Evolutionary conservation across 305 asterid species (phyloP).

Genomic region (Fraxinus dipetala): DNA sequence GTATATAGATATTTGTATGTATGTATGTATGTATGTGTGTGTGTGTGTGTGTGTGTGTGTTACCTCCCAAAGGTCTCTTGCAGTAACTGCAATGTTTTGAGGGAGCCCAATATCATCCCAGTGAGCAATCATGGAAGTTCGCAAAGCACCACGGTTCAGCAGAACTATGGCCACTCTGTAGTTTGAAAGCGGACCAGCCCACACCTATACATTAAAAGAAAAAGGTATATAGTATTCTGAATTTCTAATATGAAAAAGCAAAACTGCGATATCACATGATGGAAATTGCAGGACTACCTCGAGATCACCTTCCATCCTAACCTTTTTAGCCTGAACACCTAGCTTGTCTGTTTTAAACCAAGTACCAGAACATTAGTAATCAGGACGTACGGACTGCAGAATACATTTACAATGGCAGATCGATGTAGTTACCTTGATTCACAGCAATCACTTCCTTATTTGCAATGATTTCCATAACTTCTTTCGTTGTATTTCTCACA

Average conservation of each 20-base stretch:
- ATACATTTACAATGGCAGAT: background rate
- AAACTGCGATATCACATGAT: background rate
- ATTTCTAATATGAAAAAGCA: background rate
- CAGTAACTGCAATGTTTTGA: constrained; percentile 37
- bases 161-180: constrained; percentile 67
- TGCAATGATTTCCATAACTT: constrained; percentile 54
- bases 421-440: constrained; percentile 57
- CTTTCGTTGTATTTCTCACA: constrained; percentile 55
- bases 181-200: constrained; percentile 81
- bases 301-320: constrained; percentile 67
- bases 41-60: background rate
- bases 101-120: constrained; percentile 88
- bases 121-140: constrained; percentile 48
- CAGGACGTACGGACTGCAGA: background rate
- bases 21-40: background rate
- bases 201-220: constrained; percentile 36
- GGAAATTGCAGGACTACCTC: constrained; percentile 45
- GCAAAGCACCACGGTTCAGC: constrained; percentile 52
- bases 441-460: constrained; percentile 75
- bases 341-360: constrained; percentile 44
- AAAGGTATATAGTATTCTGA: background rate
- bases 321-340: constrained; percentile 78
- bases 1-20: background rate
- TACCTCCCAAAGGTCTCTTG: constrained; percentile 86
- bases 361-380: background rate